Conservation (phyloP, 805 yeast genomes). For the Kodamaea sagamina region DNA sequence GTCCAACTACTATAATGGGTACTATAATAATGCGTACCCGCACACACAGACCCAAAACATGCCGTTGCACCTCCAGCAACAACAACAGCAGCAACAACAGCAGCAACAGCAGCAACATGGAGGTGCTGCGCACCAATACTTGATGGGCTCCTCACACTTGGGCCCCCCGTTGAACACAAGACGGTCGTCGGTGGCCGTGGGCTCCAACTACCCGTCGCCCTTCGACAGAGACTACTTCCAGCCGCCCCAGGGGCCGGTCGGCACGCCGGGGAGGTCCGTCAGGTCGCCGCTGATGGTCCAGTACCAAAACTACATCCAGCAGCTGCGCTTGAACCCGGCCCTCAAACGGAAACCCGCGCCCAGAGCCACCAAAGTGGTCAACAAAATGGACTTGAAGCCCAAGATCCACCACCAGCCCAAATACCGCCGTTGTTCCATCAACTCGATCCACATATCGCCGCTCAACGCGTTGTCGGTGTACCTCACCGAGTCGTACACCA, state of each 20-base stretch:
- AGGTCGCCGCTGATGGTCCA: constrained; percentile 37
- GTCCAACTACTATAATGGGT: constrained; percentile 10
- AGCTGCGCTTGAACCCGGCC: constrained; percentile 8
- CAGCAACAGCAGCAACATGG: constrained; percentile 5
- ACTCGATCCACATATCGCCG: constrained; percentile 72
- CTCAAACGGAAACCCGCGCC: constrained; percentile 44
- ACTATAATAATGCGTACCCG: constrained; percentile 21
- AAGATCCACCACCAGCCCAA: constrained; percentile 61
- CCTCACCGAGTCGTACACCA: constrained; percentile 74
- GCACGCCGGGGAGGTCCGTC: constrained; percentile 16
- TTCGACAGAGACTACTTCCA: constrained; percentile 8
- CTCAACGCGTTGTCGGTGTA: constrained; percentile 75
- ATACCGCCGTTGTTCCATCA: constrained; percentile 67
- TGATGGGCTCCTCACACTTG: constrained; percentile 7
- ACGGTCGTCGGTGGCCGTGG: constrained; percentile 26
- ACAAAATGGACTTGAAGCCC: constrained; percentile 60
- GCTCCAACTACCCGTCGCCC: constrained; percentile 12
- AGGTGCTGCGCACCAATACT: background rate
- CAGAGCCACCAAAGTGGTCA: constrained; percentile 42
- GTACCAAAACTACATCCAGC: constrained; percentile 32
- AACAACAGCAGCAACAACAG: constrained; percentile 6
- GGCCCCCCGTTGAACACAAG: constrained; percentile 18
- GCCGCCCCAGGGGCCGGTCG: constrained; percentile 11
- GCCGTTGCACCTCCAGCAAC: constrained; percentile 1
- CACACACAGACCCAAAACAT: constrained; percentile 7